phyloP scores from a whole-genome alignment of 345 rosid genomes.

The Lepidium sativum region DNA sequence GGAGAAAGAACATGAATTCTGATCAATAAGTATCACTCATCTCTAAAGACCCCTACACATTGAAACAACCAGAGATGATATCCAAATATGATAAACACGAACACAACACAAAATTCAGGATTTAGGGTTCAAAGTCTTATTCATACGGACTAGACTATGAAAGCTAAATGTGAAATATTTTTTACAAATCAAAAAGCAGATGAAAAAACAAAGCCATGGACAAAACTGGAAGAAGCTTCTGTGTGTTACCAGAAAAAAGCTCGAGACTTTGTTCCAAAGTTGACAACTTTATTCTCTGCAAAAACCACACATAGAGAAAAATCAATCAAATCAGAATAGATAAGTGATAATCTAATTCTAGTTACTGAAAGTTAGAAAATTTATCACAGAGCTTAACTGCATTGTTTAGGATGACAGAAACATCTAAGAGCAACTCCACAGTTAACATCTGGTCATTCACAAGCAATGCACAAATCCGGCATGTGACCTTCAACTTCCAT shows the following conservation, averaged over 20 bases:
- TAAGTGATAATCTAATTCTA: not conserved
- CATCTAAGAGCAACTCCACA: conserved; percentile 60
- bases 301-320: not conserved
- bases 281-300: conserved; percentile 16
- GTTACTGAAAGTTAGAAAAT: not conserved
- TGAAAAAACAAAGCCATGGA: not conserved
- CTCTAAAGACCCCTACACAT: not conserved
- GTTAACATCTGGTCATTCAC: conserved; percentile 49
- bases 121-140: not conserved
- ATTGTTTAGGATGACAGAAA: conserved; percentile 53
- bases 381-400: conserved; percentile 38
- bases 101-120: not conserved
- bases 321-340: not conserved
- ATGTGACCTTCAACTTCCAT: conserved; percentile 50
- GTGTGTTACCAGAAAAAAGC: not conserved
- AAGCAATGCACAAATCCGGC: conserved; percentile 47
- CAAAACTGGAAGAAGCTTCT: not conserved
- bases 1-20: not conserved
- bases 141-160: not conserved
- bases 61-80: not conserved
- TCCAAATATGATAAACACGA: not conserved
- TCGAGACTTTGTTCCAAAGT: conserved; percentile 5
- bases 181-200: not conserved
- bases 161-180: not conserved
- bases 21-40: not conserved